Evolutionary conservation across 805 yeast species (phyloP).

Genomic region (Saccharomycopsis sp.): DNA sequence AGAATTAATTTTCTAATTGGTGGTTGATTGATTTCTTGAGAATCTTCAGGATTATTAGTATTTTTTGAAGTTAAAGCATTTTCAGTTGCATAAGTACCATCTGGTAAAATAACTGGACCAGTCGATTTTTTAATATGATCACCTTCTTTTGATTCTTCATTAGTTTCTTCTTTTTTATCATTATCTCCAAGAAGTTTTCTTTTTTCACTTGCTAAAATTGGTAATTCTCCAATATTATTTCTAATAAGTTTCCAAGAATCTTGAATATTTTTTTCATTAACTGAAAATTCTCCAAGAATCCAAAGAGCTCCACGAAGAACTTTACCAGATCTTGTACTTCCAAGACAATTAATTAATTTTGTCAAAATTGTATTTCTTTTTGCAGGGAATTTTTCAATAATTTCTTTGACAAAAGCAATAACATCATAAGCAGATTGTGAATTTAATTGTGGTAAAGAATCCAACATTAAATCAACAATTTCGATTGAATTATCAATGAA

Average conservation of each 20-base stretch:
- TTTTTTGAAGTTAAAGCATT: conserved; percentile 53
- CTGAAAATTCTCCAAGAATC: conserved; percentile 89
- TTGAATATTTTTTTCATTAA: conserved; percentile 61
- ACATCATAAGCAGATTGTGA: conserved; percentile 84
- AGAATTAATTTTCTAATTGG: conserved; percentile 75
- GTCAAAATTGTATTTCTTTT: conserved; percentile 54
- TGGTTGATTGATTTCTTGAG: conserved; percentile 39
- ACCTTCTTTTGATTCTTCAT: conserved; percentile 20
- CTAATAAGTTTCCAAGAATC: conserved; percentile 83
- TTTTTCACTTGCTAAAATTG: conserved; percentile 69
- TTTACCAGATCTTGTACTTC: conserved; percentile 67
- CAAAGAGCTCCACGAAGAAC: conserved; percentile 91
- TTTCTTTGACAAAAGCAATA: conserved; percentile 85
- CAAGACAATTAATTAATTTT: conserved; percentile 53
- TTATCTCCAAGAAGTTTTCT: no score
- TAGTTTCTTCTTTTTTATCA: conserved; percentile 25
- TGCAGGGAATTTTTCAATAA: conserved; percentile 82
- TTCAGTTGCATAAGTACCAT: conserved; percentile 98
- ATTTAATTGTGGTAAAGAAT: conserved; percentile 75
- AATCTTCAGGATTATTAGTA: background rate
- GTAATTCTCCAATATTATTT: conserved; percentile 78
- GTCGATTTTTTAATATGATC: conserved; percentile 21
- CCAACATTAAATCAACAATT: conserved; percentile 81
- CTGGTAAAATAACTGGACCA: conserved; percentile 82
- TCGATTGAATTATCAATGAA: conserved; percentile 87